Evolutionary conservation across 495 filamentous ascomycete species (phyloP).

Genomic region (Pyrenula aspistea): DNA sequence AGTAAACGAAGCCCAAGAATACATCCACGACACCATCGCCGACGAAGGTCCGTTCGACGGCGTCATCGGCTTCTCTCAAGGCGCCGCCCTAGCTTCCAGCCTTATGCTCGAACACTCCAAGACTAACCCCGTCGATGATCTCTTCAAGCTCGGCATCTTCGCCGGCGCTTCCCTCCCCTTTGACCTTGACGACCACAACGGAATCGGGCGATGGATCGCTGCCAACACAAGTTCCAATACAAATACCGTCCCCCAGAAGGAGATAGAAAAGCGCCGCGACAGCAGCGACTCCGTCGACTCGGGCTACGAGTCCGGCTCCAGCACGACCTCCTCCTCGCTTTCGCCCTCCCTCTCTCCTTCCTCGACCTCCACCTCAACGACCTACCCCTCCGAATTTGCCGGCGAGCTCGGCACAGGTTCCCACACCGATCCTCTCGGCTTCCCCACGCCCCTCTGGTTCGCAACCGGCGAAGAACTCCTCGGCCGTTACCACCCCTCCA

Average conservation of each 20-base stretch:
- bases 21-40: slow-evolving; percentile 8
- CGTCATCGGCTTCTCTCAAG: slow-evolving; percentile 35
- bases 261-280: slow-evolving; percentile 1
- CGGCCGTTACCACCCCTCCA: neutral
- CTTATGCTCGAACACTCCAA: slow-evolving; percentile 16
- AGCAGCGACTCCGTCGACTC: neutral
- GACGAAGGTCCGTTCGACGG: slow-evolving; percentile 33
- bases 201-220: neutral
- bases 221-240: neutral
- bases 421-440: slow-evolving; percentile 1
- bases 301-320: neutral
- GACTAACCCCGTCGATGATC: slow-evolving; percentile 4
- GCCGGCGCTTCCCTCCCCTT: slow-evolving; percentile 2
- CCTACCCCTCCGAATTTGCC: neutral
- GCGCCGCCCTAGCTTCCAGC: slow-evolving; percentile 24
- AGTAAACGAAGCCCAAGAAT: slow-evolving; percentile 5
- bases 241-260: slow-evolving; percentile 1
- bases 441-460: slow-evolving; percentile 1
- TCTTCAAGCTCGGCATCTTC: slow-evolving; percentile 15
- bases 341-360: neutral
- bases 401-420: neutral
- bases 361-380: neutral
- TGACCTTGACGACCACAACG: slow-evolving; percentile 2
- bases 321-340: neutral
- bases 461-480: neutral